Conservation (phyloP, 192 early-diverging fungal species). For the Coemansia sp. region DNA sequence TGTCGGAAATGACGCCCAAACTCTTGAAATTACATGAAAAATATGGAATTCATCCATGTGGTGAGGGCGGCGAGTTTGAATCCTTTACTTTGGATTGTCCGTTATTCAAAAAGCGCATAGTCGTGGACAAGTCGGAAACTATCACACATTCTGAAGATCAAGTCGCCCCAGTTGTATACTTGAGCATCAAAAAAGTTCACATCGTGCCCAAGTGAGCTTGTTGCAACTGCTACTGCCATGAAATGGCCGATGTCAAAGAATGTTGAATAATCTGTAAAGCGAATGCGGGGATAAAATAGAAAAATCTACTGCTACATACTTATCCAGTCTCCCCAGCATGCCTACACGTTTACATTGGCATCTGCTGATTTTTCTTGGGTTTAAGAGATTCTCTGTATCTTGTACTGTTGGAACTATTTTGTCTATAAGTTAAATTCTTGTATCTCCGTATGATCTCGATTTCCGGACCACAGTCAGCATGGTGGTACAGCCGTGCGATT, state of each 20-base stretch:
- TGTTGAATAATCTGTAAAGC: neutral
- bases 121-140: conserved; percentile 66
- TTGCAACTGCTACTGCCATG: neutral
- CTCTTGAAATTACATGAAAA: conserved; percentile 66
- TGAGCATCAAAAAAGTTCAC: conserved; percentile 66
- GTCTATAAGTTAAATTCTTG: neutral
- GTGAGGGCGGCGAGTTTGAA: conserved; percentile 98
- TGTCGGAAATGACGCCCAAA: conserved; percentile 74
- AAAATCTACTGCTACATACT: neutral
- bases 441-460: conserved; percentile 9
- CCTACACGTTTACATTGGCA: neutral
- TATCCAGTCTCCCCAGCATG: neutral
- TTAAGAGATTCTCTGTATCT: neutral
- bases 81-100: conserved; percentile 91
- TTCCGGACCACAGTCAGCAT: conserved; percentile 26
- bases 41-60: conserved; percentile 85
- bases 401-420: neutral
- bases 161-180: conserved; percentile 79
- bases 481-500: conserved; percentile 52
- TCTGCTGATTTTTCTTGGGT: neutral
- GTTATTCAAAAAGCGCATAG: conserved; percentile 80
- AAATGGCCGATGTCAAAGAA: neutral
- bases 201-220: conserved; percentile 65
- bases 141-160: conserved; percentile 81
- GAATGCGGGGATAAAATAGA: neutral